Evolutionary conservation across 2,329 filamentous ascomycete genomes (phyloP), one percentile per base, ranked within the genome.

Genomic region (Zymoseptoria ardabiliae): DNA sequence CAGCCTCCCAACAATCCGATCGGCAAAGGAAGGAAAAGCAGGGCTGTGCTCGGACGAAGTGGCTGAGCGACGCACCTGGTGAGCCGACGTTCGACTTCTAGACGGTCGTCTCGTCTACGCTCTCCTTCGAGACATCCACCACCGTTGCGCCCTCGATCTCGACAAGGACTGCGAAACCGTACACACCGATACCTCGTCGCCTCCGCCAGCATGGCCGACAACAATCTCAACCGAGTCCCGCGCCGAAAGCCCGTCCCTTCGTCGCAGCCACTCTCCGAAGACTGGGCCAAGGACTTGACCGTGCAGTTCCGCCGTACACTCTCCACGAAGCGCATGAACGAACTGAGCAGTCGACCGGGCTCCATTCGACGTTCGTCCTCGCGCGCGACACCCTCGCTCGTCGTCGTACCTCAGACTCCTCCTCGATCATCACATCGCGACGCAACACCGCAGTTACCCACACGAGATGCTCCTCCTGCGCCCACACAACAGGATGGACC

Each of bases 251-350:
- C 69, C 28, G 69, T 71, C 19, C 68, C 69, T 41, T 56, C 45
- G 53, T 53, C 62, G 25, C 60, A 65, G 55, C 63, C 67, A 41
- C 60, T 74, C 41, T 63, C 68, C 45, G 88, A 91, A 71, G 82
- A 83, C 70, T 90, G 87, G 85, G 90, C 91, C 23, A 82, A 85
- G 69, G 89, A 91, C 61, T 79, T 97, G 69, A 87, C 89, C 55
- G 79, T 88, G 69, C 88, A 91, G 71, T 97, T 97, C 74, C 90
- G 96, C 73, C 88, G 91, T 65, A 79, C 96, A 61, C 81, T 97
- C 71, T 88, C 90, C 73, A 91, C 89, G 59, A 92, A 90, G 79
- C 85, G 91, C 74, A 85, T 96, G 80, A 92, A 90, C 73, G 89
- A 92, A 64, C 81, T 97, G 67, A 74, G 71, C 55, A 85, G 66